These are phyloP conservation scores for Seiridium cupressi DNA, from an alignment of 2,329 filamentous ascomycete species.

Conservation along the genomic window DNA sequence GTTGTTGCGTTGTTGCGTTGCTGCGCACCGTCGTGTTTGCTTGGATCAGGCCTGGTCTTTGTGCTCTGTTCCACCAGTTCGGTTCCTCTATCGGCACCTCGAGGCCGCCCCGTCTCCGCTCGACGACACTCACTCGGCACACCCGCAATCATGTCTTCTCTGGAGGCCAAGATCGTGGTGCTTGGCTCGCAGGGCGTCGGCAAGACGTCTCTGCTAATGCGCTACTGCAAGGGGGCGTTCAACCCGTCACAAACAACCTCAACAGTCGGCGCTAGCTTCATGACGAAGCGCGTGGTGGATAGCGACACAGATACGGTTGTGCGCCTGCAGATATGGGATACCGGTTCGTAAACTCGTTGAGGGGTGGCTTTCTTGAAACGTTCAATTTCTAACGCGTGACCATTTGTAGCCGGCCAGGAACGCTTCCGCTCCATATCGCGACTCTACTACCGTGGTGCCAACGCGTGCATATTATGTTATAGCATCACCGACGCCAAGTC, in stretches of 20 bases:
- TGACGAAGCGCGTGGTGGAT: conserved; percentile 79
- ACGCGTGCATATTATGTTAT: conserved; percentile 92
- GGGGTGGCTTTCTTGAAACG: background rate
- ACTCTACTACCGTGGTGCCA: conserved; percentile 93
- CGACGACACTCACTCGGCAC: background rate
- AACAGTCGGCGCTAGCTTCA: conserved; percentile 78
- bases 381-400: conserved; percentile 12
- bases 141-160: conserved; percentile 48
- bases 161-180: conserved; percentile 80
- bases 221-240: conserved; percentile 72
- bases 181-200: conserved; percentile 78
- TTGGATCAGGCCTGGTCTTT: background rate
- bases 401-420: conserved; percentile 74
- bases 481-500: conserved; percentile 84
- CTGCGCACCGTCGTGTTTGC: background rate
- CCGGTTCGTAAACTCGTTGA: conserved; percentile 45
- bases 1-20: background rate
- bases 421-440: conserved; percentile 92
- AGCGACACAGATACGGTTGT: conserved; percentile 82
- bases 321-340: conserved; percentile 95
- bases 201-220: conserved; percentile 75
- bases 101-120: background rate
- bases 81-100: background rate
- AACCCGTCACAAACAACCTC: conserved; percentile 62
- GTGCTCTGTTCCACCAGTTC: background rate